Base-by-base conservation (phyloP, 164 flowering plant species). In the Nymphaea colorata region DNA sequence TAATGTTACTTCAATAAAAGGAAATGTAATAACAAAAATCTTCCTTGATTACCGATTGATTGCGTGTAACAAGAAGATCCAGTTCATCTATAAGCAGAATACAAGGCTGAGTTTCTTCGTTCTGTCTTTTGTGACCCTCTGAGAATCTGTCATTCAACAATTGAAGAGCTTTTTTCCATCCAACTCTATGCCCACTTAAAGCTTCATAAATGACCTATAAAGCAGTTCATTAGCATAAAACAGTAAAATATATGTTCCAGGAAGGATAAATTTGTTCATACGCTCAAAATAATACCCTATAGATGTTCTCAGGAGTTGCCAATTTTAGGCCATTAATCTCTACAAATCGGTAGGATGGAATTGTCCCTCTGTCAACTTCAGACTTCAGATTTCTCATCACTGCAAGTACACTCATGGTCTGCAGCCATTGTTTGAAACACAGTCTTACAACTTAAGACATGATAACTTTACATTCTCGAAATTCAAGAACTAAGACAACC, bases 381-480 rank as follows among this genome's bases (percentile, higher is more conserved):
- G 92, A 81, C 81, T 69, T 84, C 41, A 94, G 76, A 72, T 71
- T 83, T 85, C 85, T 88, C 96, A 94, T 80, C 57, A 82, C 98
- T 67, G 96, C 66, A 67, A 94, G 90, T 41, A 94, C 97, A 74
- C 87, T 94, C 96, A 94, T 91, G 59, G 98, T 94, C 98, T 93
- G 90, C 83, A 81, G 66, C 75, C 69, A 63, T 44, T 51, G 57
- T 8, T 15, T 15, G 14, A 51, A 51, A 15, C 14, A 15, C 14
- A 15, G 14, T 51, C 57, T 51, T 51, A 51, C 12, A 10, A 51
- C 14, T 15, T 51, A 51, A 51, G 57, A 51, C 57, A 51, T 3
- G 57, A 51, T 51, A 51, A 10, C 8, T 8, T 8, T 15, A 8
- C 57, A 51, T 51, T 10, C 57, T 51, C 57, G 14, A 51, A 51